Conservation (phyloP, 257 asterid species). For the Solanum paucissectum region DNA sequence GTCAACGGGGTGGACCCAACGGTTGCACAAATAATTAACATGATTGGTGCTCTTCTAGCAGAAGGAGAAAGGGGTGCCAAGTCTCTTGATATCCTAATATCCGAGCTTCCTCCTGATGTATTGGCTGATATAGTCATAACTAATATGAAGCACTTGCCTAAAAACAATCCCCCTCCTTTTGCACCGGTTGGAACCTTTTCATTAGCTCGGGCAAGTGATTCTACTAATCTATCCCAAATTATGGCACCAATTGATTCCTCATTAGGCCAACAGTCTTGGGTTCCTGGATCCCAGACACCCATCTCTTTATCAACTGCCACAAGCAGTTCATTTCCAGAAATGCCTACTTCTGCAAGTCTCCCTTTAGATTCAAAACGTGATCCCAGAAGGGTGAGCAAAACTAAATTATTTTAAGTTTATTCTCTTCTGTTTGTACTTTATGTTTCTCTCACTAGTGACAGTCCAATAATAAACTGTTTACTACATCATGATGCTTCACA, state of each 20-base stretch:
- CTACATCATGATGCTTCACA: constrained; percentile 19
- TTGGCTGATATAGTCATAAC: constrained; percentile 95
- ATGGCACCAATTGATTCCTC: constrained; percentile 50
- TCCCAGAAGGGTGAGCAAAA: constrained; percentile 84
- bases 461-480: background rate
- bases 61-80: constrained; percentile 95
- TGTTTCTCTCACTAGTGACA: background rate
- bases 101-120: constrained; percentile 82
- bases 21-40: constrained; percentile 76
- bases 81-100: constrained; percentile 76
- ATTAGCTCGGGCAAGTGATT: constrained; percentile 29
- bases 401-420: background rate
- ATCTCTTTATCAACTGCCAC: constrained; percentile 25
- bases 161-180: constrained; percentile 40
- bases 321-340: constrained; percentile 36
- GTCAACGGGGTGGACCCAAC: constrained; percentile 50
- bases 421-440: background rate
- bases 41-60: constrained; percentile 91
- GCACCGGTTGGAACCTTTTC: constrained; percentile 24
- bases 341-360: constrained; percentile 33
- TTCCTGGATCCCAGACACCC: constrained; percentile 36
- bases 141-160: constrained; percentile 90
- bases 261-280: constrained; percentile 24
- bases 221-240: constrained; percentile 29
- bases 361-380: constrained; percentile 76